Percentiles rank a stretch among this genome's conserved stretches.
Conservation (phyloP, 257 asterid species). For the Gentiana straminea region DNA sequence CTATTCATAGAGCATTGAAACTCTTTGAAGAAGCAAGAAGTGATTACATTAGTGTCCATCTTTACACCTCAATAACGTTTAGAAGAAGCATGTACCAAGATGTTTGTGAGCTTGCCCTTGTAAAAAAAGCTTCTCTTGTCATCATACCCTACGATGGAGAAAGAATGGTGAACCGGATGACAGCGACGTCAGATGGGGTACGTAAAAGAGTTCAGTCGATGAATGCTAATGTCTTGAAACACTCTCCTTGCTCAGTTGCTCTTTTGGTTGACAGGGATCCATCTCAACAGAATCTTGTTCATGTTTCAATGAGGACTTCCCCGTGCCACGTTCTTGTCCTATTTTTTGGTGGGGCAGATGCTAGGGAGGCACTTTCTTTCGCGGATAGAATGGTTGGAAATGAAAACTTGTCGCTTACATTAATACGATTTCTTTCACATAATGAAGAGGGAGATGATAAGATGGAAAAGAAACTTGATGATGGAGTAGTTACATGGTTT, state of each 20-base stretch:
- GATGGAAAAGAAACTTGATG: constrained; percentile 78
- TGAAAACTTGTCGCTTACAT: constrained; percentile 35
- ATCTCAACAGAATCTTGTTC: constrained; percentile 5
- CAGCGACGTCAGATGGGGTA: constrained; percentile 1
- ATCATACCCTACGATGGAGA: constrained; percentile 34
- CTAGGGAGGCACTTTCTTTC: constrained; percentile 65
- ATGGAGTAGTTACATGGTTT: constrained; percentile 70
- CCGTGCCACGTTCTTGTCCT: constrained; percentile 35
- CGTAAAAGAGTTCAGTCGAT: constrained; percentile 18
- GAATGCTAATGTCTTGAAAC: constrained; percentile 31
- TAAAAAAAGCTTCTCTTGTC: constrained; percentile 43
- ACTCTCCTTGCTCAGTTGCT: constrained; percentile 82
- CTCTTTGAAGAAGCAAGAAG: constrained; percentile 31
- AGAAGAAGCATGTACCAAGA: constrained; percentile 60
- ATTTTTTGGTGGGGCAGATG: constrained; percentile 74
- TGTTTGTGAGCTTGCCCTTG: constrained; percentile 59
- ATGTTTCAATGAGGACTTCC: constrained; percentile 10
- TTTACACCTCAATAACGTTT: constrained; percentile 42
- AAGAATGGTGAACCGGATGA: constrained; percentile 1
- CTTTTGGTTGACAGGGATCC: constrained; percentile 34
- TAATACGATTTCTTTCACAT: constrained; percentile 46
- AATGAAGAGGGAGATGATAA: constrained; percentile 36
- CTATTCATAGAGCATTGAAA: constrained; percentile 41
- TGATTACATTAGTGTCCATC: constrained; percentile 26
- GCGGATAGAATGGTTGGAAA: constrained; percentile 45